These are phyloP conservation scores for Podila clonocystis DNA, from an alignment of 192 early-diverging fungal species.

Conservation along the genomic window DNA sequence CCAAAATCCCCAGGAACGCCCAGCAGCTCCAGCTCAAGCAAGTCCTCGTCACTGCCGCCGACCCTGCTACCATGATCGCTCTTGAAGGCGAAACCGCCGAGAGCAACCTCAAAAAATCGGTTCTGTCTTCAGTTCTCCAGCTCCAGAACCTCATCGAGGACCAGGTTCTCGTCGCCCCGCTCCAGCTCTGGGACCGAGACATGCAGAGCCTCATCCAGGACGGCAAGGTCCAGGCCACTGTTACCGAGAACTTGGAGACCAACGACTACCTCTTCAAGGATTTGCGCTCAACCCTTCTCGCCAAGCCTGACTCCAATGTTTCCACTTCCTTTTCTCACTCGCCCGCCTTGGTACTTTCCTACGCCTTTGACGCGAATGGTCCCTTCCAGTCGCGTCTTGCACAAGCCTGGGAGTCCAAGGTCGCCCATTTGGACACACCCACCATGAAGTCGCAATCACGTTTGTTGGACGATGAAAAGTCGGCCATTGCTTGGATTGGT, in stretches of 20 bases:
- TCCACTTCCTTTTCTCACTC: not conserved
- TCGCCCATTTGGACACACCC: conserved; percentile 54
- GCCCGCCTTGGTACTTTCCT: conserved; percentile 56
- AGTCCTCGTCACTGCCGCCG: conserved; percentile 55
- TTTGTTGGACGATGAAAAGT: conserved; percentile 52
- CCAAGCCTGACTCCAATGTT: conserved; percentile 2
- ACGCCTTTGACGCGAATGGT: conserved; percentile 62
- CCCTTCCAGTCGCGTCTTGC: conserved; percentile 52
- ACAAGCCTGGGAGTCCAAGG: conserved; percentile 62
- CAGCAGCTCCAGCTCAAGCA: conserved; percentile 70
- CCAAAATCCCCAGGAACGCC: conserved; percentile 46
- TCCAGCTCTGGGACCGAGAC: conserved; percentile 43
- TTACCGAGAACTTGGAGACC: conserved; percentile 50
- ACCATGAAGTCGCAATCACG: conserved; percentile 53
- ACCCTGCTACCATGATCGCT: conserved; percentile 5
- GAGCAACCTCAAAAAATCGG: conserved; percentile 40
- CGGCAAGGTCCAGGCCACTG: conserved; percentile 42
- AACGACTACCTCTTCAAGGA: conserved; percentile 52
- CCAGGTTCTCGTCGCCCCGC: conserved; percentile 37
- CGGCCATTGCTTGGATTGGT: conserved; percentile 62
- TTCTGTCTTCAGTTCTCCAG: conserved; percentile 57
- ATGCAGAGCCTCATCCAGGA: conserved; percentile 30
- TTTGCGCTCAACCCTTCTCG: conserved; percentile 26
- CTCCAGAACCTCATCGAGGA: conserved; percentile 51
- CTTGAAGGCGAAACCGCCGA: conserved; percentile 24